Conservation (phyloP, 371 early-diverging fungal genomes). For the Actinomucor elegans region DNA sequence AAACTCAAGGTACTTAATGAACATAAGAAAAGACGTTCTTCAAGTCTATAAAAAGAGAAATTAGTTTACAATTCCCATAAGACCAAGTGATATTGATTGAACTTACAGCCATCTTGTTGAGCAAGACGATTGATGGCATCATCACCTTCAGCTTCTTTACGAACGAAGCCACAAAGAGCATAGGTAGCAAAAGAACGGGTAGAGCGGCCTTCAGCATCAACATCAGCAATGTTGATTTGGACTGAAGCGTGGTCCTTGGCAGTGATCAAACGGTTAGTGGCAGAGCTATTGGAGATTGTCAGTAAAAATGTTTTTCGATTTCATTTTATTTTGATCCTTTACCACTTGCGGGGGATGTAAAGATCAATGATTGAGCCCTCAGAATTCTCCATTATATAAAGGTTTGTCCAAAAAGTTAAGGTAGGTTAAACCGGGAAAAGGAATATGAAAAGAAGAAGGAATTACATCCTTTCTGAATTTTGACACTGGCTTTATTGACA, state of each 20-base stretch:
- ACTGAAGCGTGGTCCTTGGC: conserved; percentile 96
- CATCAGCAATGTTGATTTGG: conserved; percentile 96
- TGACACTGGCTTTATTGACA: too few relatives aligned
- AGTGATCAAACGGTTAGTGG: conserved; percentile 53
- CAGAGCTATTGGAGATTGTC: conserved; percentile 36
- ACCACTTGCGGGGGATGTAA: conserved; percentile 96
- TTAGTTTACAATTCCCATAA: not conserved
- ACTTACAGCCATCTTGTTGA: conserved; percentile 80
- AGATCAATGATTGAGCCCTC: conserved; percentile 81
- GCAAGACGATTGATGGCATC: conserved; percentile 96
- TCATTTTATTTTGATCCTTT: conserved; percentile 12
- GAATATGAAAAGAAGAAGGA: conserved; percentile 2
- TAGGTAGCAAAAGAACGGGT: conserved; percentile 82
- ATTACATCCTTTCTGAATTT: too few relatives aligned
- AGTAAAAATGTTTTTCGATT: not conserved
- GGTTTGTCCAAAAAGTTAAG: conserved; percentile 10
- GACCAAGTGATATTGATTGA: not conserved
- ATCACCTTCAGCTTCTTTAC: conserved; percentile 89
- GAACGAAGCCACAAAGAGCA: conserved; percentile 92
- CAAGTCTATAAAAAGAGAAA: conserved; percentile 27
- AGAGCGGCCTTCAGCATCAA: conserved; percentile 84
- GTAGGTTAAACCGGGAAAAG: conserved; percentile 6
- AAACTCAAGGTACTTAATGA: conserved; percentile 31
- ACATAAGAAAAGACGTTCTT: conserved; percentile 53
- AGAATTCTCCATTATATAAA: conserved; percentile 62